Base-by-base conservation (phyloP, 192 early-diverging fungal genomes). In the Umbelopsis isabellina region DNA sequence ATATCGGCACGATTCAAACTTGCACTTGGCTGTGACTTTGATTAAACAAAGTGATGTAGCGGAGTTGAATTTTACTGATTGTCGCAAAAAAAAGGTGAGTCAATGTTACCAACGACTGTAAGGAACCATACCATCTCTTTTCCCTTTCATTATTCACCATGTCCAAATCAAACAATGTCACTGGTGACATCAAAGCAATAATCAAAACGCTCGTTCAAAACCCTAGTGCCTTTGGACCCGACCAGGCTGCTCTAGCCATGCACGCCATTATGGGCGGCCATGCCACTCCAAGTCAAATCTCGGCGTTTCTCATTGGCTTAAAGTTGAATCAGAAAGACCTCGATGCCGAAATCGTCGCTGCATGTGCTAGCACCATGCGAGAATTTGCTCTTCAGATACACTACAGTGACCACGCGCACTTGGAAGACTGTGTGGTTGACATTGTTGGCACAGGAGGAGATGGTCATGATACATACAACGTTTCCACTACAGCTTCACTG, bases 381-480 rank as follows among this genome's bases (percentile, higher is more conserved):
- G 81, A 85, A 20, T 86, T 89, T 61, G 91, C 93, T 1, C 69
- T 88, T 8, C 76, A 75, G 9, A 82, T 95, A 7, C 61, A 79
- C 23, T 84, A 92, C 44, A 79, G 81, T 7, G 64, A 75, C 1
- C 74, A 87, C 30, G 67, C 71, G 1, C 76, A 81, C 23, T 73
- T 77, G 23, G 79, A 75, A 49, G 84, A 70, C 33, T 79, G 82
- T 50, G 72, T 94, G 8, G 89, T 90, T 3, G 96, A 99, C 73
- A 96, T 97, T 79, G 95, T 98, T 3, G 97, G 97, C 4, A 99
- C 97, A 1, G 97, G 97, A n/a, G 97, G 97, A 10, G 97, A 99
- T 82, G 96, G 96, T 16, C 93, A 95, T 75, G 87, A 98, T 79
- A 99, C 97, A 20, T 99, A 97, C 76, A 99, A 99, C 74, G 96